These are phyloP conservation scores for Epichloe festucae DNA, from an alignment of 2,329 filamentous ascomycete genomes.

Conservation along the genomic window DNA sequence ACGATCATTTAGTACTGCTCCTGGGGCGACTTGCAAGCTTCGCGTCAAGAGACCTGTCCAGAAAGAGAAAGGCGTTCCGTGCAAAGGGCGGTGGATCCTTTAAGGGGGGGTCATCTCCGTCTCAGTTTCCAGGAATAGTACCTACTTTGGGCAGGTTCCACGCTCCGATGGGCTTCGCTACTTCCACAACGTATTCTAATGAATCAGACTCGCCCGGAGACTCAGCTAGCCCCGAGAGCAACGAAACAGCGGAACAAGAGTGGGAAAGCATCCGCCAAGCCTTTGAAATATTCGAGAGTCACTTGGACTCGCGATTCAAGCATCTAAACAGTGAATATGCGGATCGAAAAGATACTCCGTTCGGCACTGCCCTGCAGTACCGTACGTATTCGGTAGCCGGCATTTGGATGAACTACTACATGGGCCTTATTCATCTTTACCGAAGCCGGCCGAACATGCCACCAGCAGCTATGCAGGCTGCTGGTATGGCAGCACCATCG, in stretches of 20 bases:
- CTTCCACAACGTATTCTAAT: constrained; percentile 31
- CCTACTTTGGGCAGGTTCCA: constrained; percentile 37
- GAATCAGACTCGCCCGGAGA: constrained; percentile 34
- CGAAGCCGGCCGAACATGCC: constrained; percentile 83
- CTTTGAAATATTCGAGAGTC: constrained; percentile 52
- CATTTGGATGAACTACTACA: constrained; percentile 79
- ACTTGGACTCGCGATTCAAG: constrained; percentile 63
- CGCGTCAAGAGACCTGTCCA: constrained; percentile 57
- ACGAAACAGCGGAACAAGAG: constrained; percentile 58
- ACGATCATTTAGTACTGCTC: constrained; percentile 75
- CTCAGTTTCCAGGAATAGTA: constrained; percentile 43
- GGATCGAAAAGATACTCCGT: constrained; percentile 54
- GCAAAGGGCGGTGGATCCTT: constrained; percentile 15
- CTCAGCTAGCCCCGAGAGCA: constrained; percentile 48
- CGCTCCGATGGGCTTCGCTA: constrained; percentile 41
- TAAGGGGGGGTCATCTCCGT: constrained; percentile 21
- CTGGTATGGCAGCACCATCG: constrained; percentile 59
- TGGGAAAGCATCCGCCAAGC: constrained; percentile 65
- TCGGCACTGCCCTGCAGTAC: constrained; percentile 71
- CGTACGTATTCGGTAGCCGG: constrained; percentile 77
- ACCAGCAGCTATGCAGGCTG: constrained; percentile 77
- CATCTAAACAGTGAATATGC: constrained; percentile 56
- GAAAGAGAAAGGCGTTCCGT: constrained; percentile 55
- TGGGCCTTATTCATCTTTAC: constrained; percentile 70
- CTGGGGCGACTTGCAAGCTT: constrained; percentile 72